Conservation (phyloP, 805 yeast genomes). For the Sugiyamaella valdiviana region DNA sequence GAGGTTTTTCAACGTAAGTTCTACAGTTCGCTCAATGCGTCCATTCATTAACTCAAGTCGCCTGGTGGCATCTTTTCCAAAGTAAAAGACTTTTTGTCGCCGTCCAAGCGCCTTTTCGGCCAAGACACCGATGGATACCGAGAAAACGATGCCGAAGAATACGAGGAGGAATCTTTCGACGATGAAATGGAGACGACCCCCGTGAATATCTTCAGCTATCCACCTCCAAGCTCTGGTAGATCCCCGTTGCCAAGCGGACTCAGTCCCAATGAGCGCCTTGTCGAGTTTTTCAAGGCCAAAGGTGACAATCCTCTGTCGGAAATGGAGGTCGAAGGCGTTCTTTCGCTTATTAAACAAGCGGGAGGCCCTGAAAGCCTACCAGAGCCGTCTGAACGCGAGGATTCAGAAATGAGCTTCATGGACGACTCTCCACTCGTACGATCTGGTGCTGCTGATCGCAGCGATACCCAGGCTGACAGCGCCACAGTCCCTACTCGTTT, state of each 20-base stretch:
- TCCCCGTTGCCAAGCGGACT: not conserved
- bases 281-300: constrained; percentile 63
- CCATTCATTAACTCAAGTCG: not conserved
- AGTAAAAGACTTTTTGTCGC: constrained; percentile 11
- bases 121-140: not conserved
- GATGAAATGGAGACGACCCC: not conserved
- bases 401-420: not conserved
- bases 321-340: constrained; percentile 70
- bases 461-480: not conserved
- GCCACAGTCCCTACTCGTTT: not conserved
- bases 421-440: not conserved
- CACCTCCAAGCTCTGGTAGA: constrained; percentile 1
- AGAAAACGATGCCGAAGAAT: not conserved
- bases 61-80: constrained; percentile 12
- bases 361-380: constrained; percentile 1
- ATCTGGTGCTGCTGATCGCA: not conserved
- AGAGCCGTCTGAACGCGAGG: not conserved
- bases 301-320: constrained; percentile 71
- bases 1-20: not conserved
- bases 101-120: constrained; percentile 7
- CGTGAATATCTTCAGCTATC: constrained; percentile 5
- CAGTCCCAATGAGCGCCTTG: constrained; percentile 52
- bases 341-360: constrained; percentile 19
- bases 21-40: not conserved
- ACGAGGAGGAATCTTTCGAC: not conserved